A percentile compares a stretch with the other conserved stretches of the same genome.
These are phyloP conservation scores for Sphagnum tenellum DNA, from an alignment of 225 moss, liverwort and hornwort species.

Conservation along the genomic window DNA sequence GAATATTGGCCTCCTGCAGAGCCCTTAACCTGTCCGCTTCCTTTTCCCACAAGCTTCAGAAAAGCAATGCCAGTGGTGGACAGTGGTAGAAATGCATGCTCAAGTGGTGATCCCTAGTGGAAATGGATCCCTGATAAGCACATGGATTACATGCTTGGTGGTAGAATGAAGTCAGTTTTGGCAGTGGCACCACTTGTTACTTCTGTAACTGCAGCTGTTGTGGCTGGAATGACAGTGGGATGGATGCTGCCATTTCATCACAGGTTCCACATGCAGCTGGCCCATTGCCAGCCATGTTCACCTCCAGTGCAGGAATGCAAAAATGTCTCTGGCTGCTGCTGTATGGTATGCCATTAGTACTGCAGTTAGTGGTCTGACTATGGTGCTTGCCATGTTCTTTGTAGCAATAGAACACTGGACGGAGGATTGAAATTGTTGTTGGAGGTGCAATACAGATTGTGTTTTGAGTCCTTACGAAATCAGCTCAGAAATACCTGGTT, in stretches of 20 bases:
- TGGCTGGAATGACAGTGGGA: slow-evolving; percentile 65
- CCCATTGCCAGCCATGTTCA: slow-evolving; percentile 45
- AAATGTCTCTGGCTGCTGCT: slow-evolving; percentile 64
- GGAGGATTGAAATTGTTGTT: too few species aligned
- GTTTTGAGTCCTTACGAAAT: too few species aligned
- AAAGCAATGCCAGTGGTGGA: slow-evolving; percentile 1
- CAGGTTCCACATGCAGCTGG: slow-evolving; percentile 33
- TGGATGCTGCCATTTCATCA: slow-evolving; percentile 66
- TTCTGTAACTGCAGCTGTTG: slow-evolving; percentile 59
- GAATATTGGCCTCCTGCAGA: slow-evolving; percentile 80
- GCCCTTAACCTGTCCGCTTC: slow-evolving; percentile 27
- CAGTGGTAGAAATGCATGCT: not conserved
- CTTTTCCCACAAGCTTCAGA: slow-evolving; percentile 9
- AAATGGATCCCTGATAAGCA: slow-evolving; percentile 13
- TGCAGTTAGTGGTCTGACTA: slow-evolving; percentile 12
- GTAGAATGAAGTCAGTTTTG: slow-evolving; percentile 27
- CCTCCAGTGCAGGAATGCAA: slow-evolving; percentile 58
- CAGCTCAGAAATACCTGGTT: too few species aligned
- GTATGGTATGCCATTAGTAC: slow-evolving; percentile 85
- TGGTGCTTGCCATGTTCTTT: slow-evolving; percentile 14
- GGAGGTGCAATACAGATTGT: too few species aligned
- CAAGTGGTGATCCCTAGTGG: slow-evolving; percentile 1
- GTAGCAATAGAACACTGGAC: not conserved
- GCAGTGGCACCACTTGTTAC: slow-evolving; percentile 44
- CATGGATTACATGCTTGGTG: slow-evolving; percentile 41